phyloP scores from a whole-genome alignment of 495 filamentous ascomycete species.

The Xylaria acuta region DNA sequence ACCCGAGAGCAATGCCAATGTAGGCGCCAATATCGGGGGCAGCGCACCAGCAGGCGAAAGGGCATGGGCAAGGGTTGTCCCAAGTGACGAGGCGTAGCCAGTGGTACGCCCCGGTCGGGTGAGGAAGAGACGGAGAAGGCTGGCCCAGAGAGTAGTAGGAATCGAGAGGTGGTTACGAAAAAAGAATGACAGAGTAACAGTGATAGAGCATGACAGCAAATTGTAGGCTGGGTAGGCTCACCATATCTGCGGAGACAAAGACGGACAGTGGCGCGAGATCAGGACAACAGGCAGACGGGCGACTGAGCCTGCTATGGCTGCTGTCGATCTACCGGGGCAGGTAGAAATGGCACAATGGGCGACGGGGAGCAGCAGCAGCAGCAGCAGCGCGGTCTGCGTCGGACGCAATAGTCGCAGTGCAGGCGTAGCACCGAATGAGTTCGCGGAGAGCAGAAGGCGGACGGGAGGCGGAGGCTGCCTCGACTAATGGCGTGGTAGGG shows the following conservation, averaged over 20 bases:
- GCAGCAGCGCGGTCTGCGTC: slow-evolving; percentile 1
- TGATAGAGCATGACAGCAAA: slow-evolving; percentile 1
- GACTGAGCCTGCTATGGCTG: slow-evolving; percentile 4
- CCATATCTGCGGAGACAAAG: slow-evolving; percentile 25
- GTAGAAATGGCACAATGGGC: background rate
- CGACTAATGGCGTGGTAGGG: background rate
- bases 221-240: slow-evolving; percentile 20
- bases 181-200: background rate
- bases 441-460: slow-evolving; percentile 2
- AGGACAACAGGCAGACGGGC: slow-evolving; percentile 1
- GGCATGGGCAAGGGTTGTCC: background rate
- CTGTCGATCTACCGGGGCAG: background rate
- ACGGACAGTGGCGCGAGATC: background rate
- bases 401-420: background rate
- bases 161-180: background rate
- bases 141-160: slow-evolving; percentile 7
- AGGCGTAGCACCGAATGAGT: slow-evolving; percentile 3
- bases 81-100: background rate
- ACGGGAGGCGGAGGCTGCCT: background rate
- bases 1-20: background rate
- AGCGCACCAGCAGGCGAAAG: background rate
- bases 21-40: background rate
- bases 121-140: background rate
- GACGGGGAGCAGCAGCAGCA: background rate
- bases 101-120: background rate